These are phyloP conservation scores for Brassica rapa DNA, from an alignment of 345 rosid genomes.

Conservation along the genomic window DNA sequence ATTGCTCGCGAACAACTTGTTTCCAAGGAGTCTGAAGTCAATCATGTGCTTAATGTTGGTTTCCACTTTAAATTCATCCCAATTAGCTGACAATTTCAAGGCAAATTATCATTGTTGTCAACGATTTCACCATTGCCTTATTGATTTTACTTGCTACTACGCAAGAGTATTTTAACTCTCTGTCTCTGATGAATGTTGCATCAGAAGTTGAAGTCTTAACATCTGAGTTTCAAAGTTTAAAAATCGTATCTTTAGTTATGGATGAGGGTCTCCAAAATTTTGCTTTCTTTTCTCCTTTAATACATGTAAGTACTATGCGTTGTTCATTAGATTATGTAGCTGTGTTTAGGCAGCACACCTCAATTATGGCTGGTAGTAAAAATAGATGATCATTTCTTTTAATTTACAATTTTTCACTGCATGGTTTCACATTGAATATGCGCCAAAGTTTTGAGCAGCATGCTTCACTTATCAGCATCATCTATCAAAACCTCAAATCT, in stretches of 20 bases:
- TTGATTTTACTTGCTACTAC: slow-evolving; percentile 26
- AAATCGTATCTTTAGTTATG: slow-evolving; percentile 46
- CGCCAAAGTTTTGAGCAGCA: slow-evolving; percentile 53
- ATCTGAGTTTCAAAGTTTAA: slow-evolving; percentile 53
- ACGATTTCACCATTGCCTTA: slow-evolving; percentile 9
- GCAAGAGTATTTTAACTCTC: slow-evolving; percentile 43
- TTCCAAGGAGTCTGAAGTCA: slow-evolving; percentile 44
- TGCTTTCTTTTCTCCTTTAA: slow-evolving; percentile 43
- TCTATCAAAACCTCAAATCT: slow-evolving; percentile 45
- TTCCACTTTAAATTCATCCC: slow-evolving; percentile 12
- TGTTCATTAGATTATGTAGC: slow-evolving; percentile 8
- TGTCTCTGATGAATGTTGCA: slow-evolving; percentile 46
- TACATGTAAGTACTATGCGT: slow-evolving; percentile 56
- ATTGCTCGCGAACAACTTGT: slow-evolving; percentile 57
- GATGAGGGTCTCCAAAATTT: slow-evolving; percentile 65
- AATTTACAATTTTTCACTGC: slow-evolving; percentile 27
- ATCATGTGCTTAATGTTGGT: slow-evolving; percentile 45
- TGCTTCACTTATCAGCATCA: slow-evolving; percentile 44
- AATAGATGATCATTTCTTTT: slow-evolving; percentile 1
- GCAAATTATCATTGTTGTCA: slow-evolving; percentile 10
- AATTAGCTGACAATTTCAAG: not conserved
- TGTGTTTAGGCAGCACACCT: slow-evolving; percentile 15
- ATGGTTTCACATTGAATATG: slow-evolving; percentile 62
- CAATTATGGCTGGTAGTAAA: not conserved
- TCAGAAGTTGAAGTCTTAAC: slow-evolving; percentile 56